phyloP scores from a whole-genome alignment of 768 basidiomycete species.

The Psilocybe tampanensis region DNA sequence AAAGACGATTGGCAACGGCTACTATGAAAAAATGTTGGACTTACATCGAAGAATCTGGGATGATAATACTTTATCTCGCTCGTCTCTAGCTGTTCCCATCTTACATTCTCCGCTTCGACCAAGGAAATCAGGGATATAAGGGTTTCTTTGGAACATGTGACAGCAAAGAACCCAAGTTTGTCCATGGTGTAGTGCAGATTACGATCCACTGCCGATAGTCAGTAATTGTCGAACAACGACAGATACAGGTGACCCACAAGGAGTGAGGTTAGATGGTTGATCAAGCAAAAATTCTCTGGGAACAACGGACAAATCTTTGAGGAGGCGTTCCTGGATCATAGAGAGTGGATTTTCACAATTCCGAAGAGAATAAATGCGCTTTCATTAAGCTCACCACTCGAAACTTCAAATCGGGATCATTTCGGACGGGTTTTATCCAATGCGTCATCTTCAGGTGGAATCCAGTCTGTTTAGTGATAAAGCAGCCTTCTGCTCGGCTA shows the following conservation, averaged over 20 bases:
- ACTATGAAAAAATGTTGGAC: not conserved
- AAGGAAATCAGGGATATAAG: slow-evolving; percentile 10
- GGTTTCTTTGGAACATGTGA: slow-evolving; percentile 13
- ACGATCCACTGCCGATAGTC: slow-evolving; percentile 9
- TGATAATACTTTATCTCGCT: not conserved
- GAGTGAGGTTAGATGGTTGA: not conserved
- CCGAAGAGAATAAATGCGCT: not conserved
- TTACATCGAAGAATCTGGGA: slow-evolving; percentile 4
- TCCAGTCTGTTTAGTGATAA: slow-evolving; percentile 11
- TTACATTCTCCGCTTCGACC: slow-evolving; percentile 8
- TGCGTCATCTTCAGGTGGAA: slow-evolving; percentile 6
- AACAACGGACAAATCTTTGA: not conserved
- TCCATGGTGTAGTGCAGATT: slow-evolving; percentile 13
- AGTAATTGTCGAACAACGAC: not conserved
- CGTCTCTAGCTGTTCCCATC: not conserved
- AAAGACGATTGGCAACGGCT: not conserved
- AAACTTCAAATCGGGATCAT: not conserved
- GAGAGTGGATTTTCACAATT: not conserved
- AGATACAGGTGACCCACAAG: not conserved
- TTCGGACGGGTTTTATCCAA: slow-evolving; percentile 13
- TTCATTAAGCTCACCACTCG: not conserved
- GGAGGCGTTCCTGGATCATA: not conserved
- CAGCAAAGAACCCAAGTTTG: slow-evolving; percentile 15
- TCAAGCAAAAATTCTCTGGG: not conserved
- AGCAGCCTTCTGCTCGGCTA: slow-evolving; percentile 5